These are phyloP conservation scores for Camellia lanceoleosa DNA, from an alignment of 148 eudicot genomes.

Conservation along the genomic window DNA sequence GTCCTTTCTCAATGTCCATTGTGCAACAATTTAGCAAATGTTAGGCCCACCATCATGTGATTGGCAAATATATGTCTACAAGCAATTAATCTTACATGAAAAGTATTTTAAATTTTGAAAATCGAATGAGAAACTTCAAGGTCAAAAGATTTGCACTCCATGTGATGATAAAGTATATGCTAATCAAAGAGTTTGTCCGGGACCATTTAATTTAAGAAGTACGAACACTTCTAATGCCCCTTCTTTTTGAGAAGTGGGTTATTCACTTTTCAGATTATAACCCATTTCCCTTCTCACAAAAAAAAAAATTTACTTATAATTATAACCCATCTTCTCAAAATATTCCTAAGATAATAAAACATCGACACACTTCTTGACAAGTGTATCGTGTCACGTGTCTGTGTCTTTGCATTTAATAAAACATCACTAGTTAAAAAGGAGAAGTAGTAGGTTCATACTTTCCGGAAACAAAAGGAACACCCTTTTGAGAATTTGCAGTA, in stretches of 20 bases:
- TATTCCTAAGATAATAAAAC: no score
- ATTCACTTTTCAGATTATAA: no score
- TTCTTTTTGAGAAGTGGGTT: no score
- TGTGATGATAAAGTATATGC: background rate
- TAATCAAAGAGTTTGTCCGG: background rate
- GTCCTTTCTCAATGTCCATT: background rate
- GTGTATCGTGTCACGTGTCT: no score
- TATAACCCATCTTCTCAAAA: no score
- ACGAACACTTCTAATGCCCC: no score
- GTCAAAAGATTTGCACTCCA: no score
- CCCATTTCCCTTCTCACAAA: no score
- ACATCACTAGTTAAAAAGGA: background rate
- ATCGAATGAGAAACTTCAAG: no score
- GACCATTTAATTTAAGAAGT: background rate
- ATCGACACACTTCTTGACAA: no score
- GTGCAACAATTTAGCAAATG: background rate
- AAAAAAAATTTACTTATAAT: no score
- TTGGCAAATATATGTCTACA: background rate
- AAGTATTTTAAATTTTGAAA: no score
- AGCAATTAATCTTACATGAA: background rate
- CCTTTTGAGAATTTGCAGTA: constrained; percentile 41
- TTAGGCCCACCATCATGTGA: background rate
- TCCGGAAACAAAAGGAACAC: constrained; percentile 64
- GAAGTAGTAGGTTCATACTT: constrained; percentile 39
- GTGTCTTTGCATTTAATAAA: background rate